Evolutionary conservation across 1,284 basidiomycete species (phyloP).

Genomic region (Papiliotrema terrestris): DNA sequence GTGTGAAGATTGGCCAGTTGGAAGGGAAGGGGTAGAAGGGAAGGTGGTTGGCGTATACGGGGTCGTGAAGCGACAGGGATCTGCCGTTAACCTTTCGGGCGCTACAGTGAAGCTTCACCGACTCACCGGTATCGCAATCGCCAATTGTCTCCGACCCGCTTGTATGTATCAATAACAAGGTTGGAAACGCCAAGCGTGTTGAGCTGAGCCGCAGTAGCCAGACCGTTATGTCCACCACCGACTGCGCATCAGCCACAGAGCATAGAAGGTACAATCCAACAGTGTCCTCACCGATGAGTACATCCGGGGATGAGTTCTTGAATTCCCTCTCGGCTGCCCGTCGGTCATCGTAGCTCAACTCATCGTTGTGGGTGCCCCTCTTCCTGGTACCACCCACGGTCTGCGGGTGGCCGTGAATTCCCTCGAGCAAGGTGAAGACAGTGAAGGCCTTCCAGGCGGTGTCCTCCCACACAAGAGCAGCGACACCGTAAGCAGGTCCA

Average conservation of each 20-base stretch:
- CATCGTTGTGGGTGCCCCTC: slow-evolving; percentile 33
- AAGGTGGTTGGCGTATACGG: slow-evolving; percentile 52
- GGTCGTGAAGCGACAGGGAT: slow-evolving; percentile 61
- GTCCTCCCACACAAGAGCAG: slow-evolving; percentile 56
- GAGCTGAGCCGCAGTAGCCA: slow-evolving; percentile 60
- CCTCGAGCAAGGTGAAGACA: slow-evolving; percentile 61
- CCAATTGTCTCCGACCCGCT: slow-evolving; percentile 61
- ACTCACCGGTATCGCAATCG: slow-evolving; percentile 54
- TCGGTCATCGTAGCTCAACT: slow-evolving; percentile 29
- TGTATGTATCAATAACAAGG: slow-evolving; percentile 57
- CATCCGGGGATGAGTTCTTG: slow-evolving; percentile 17
- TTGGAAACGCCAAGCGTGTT: slow-evolving; percentile 56
- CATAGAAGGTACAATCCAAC: neutral
- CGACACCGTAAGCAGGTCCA: slow-evolving; percentile 56
- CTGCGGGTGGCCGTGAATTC: slow-evolving; percentile 56
- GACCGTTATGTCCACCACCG: slow-evolving; percentile 64
- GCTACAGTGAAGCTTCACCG: neutral
- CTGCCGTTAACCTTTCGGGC: neutral
- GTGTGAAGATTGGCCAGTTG: slow-evolving; percentile 36
- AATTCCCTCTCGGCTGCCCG: slow-evolving; percentile 50
- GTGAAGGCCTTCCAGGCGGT: slow-evolving; percentile 60
- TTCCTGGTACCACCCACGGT: slow-evolving; percentile 47
- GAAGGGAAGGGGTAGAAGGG: slow-evolving; percentile 31
- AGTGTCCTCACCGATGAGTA: slow-evolving; percentile 48
- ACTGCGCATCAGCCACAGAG: slow-evolving; percentile 32